Conservation (phyloP, 768 basidiomycete genomes). For the Tricholoma terreum region DNA sequence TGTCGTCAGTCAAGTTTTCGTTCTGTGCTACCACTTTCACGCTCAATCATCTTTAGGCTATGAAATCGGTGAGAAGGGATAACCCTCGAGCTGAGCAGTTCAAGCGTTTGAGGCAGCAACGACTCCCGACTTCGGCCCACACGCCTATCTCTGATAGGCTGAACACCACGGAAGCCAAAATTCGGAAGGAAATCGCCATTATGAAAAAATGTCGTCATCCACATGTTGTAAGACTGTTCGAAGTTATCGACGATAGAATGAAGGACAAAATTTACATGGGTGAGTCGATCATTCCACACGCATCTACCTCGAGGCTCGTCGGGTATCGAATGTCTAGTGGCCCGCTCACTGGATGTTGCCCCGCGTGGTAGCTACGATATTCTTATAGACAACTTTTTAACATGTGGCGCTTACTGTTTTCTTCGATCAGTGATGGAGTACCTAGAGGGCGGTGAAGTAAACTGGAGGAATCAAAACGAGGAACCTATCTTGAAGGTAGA, state of each 20-base stretch:
- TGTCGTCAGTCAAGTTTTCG: constrained; percentile 31
- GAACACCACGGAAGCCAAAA: constrained; percentile 75
- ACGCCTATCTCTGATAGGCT: constrained; percentile 64
- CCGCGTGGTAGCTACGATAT: constrained; percentile 1
- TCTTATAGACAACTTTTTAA: neutral
- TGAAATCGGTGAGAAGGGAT: constrained; percentile 73
- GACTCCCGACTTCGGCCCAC: constrained; percentile 48
- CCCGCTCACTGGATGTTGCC: neutral
- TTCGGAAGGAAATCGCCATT: constrained; percentile 92
- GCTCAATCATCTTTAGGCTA: constrained; percentile 47
- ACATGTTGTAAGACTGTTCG: constrained; percentile 84
- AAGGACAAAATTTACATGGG: constrained; percentile 92
- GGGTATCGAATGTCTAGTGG: constrained; percentile 4
- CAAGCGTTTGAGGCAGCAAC: constrained; percentile 28
- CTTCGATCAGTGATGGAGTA: constrained; percentile 83
- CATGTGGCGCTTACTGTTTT: constrained; percentile 7
- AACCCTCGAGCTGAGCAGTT: constrained; percentile 59
- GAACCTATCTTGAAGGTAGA: constrained; percentile 77
- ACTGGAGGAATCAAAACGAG: constrained; percentile 68
- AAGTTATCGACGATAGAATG: constrained; percentile 92
- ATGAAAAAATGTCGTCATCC: constrained; percentile 96
- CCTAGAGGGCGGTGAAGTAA: constrained; percentile 91
- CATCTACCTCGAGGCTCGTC: constrained; percentile 2
- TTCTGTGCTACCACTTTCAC: neutral
- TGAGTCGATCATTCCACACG: constrained; percentile 40